Percentiles rank a stretch among this genome's conserved stretches.
Evolutionary conservation across 257 asterid genomes (phyloP).

Genomic region (Petrea volubilis): DNA sequence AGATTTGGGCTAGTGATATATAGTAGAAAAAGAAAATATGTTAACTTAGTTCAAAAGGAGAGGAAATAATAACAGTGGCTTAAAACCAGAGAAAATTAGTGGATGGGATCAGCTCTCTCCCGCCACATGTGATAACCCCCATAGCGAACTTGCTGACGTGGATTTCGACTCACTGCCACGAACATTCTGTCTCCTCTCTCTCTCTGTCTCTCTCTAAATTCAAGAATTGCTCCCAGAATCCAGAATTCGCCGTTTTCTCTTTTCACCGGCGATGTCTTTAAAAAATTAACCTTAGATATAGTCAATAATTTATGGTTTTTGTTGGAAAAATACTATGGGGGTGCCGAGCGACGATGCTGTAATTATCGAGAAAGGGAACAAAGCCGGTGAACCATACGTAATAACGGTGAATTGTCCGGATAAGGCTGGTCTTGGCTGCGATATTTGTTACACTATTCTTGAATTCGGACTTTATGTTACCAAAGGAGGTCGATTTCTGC

Average conservation of each 20-base stretch:
- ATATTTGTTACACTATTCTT: constrained; percentile 47
- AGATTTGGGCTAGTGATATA: no score
- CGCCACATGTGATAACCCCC: not conserved
- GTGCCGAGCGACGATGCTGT: not conserved
- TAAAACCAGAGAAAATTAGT: not conserved
- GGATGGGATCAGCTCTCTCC: not conserved
- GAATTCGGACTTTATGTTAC: constrained; percentile 45
- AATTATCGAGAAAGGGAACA: not conserved
- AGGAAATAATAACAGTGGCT: not conserved
- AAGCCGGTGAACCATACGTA: not conserved
- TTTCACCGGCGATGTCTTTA: not conserved
- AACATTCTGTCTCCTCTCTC: not conserved
- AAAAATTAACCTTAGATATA: not conserved
- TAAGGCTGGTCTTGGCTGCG: constrained; percentile 56
- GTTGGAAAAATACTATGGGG: not conserved
- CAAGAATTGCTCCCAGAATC: not conserved
- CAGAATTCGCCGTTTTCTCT: not conserved
- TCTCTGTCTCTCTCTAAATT: not conserved
- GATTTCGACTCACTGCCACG: not conserved
- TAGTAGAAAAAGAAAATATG: no score
- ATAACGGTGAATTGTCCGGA: constrained; percentile 38
- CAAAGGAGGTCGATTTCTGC: constrained; percentile 35
- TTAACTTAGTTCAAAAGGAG: no score
- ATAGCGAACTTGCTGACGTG: not conserved
- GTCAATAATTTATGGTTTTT: not conserved